A percentile compares a stretch with the other conserved stretches of the same genome.
phyloP scores from a whole-genome alignment of 306 rosid species.

The Medicago arabica region DNA sequence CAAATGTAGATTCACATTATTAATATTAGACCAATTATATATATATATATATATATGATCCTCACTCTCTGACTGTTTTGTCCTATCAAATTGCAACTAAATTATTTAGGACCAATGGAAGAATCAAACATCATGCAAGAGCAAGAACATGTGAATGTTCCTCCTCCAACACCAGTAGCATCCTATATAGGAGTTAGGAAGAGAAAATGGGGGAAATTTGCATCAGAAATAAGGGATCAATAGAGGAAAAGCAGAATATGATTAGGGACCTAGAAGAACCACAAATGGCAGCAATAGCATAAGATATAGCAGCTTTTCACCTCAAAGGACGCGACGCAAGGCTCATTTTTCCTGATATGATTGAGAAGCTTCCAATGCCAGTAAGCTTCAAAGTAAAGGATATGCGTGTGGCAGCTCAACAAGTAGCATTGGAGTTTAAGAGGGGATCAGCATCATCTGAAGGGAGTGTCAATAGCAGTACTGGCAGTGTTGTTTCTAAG shows the following conservation, averaged over 20 bases:
- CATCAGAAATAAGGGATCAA: constrained; percentile 86
- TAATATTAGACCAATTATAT: no score
- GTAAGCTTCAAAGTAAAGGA: constrained; percentile 49
- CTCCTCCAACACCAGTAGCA: no score
- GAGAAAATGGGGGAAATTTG: constrained; percentile 97
- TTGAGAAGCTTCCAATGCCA: no score
- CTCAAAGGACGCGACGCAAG: constrained; percentile 57
- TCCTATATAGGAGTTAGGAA: constrained; percentile 86
- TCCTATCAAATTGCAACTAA: no score
- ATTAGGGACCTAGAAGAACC: constrained; percentile 78
- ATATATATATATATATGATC: no score
- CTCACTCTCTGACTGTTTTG: no score
- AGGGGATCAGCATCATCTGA: background rate
- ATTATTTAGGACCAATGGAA: no score
- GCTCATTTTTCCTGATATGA: constrained; percentile 22
- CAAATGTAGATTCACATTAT: no score
- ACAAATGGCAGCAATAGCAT: constrained; percentile 90
- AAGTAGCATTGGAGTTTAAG: constrained; percentile 63
- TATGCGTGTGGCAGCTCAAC: constrained; percentile 45
- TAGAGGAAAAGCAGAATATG: constrained; percentile 82
- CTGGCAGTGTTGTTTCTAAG: constrained; percentile 48
- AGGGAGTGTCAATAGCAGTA: background rate
- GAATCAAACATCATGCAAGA: no score
- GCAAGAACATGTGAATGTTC: no score
- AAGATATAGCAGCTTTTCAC: constrained; percentile 83